phyloP scores from a whole-genome alignment of 768 basidiomycete species.

The Mrakia hoshinonis region DNA sequence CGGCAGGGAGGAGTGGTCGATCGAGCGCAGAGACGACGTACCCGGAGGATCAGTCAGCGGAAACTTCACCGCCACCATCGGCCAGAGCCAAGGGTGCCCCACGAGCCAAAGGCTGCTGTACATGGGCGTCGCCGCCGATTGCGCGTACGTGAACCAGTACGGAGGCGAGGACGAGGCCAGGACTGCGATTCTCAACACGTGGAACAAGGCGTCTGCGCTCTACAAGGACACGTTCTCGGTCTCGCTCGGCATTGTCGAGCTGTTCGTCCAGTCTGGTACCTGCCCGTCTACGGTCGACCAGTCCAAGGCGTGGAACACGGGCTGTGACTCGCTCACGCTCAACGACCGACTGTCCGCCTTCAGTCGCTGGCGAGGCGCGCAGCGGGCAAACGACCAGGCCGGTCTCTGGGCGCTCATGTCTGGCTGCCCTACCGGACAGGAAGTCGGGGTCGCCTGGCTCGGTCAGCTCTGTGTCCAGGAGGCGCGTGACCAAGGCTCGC shows the following conservation, averaged over 20 bases:
- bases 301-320: slow-evolving; percentile 62
- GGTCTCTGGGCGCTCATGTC: slow-evolving; percentile 88
- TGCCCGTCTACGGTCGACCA: slow-evolving; percentile 56
- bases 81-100: slow-evolving; percentile 62
- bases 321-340: slow-evolving; percentile 52
- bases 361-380: slow-evolving; percentile 67
- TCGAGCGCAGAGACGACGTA: slow-evolving; percentile 16
- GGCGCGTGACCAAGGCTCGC: slow-evolving; percentile 38
- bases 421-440: slow-evolving; percentile 67
- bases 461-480: slow-evolving; percentile 55
- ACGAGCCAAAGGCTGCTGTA: slow-evolving; percentile 59
- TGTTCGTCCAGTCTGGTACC: slow-evolving; percentile 38
- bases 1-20: slow-evolving; percentile 9
- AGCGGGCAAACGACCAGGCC: slow-evolving; percentile 56
- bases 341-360: slow-evolving; percentile 68
- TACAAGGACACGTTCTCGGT: slow-evolving; percentile 67
- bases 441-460: slow-evolving; percentile 77
- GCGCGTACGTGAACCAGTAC: slow-evolving; percentile 53
- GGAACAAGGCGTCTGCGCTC: slow-evolving; percentile 49
- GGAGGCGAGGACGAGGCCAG: neutral
- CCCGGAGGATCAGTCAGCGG: slow-evolving; percentile 43
- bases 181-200: slow-evolving; percentile 45
- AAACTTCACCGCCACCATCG: slow-evolving; percentile 57
- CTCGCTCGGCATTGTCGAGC: slow-evolving; percentile 70
- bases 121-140: slow-evolving; percentile 73